Percentiles rank a stretch among this genome's conserved stretches.
Evolutionary conservation across 1,139 yeast genomes (phyloP).

Genomic region (Sugiyamaella sp.): DNA sequence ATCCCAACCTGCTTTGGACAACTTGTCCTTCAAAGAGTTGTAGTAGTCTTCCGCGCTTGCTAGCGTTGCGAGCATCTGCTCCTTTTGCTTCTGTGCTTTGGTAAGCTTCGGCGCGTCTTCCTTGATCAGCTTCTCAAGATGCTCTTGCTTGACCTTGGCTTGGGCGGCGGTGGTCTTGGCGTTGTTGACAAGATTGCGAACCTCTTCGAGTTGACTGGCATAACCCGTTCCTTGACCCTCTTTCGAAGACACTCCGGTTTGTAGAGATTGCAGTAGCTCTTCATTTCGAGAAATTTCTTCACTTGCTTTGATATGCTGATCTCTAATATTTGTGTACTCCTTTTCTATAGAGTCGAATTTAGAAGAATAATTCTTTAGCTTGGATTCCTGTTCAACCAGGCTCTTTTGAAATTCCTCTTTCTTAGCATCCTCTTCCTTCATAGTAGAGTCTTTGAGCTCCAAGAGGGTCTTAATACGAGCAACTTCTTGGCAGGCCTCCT

Average conservation of each 20-base stretch:
- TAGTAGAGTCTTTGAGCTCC: constrained; percentile 59
- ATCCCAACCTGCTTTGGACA: constrained; percentile 63
- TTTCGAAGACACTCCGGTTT: constrained; percentile 87
- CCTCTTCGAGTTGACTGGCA: constrained; percentile 68
- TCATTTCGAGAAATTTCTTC: constrained; percentile 63
- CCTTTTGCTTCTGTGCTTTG: constrained; percentile 57
- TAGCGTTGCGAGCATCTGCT: constrained; percentile 49
- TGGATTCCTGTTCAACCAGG: constrained; percentile 31
- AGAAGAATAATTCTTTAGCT: constrained; percentile 29
- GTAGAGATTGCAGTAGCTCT: constrained; percentile 77
- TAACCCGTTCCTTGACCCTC: constrained; percentile 86
- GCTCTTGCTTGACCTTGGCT: constrained; percentile 59
- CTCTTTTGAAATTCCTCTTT: constrained; percentile 32
- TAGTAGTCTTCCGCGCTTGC: constrained; percentile 49
- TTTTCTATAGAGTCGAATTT: constrained; percentile 42
- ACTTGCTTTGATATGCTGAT: constrained; percentile 50
- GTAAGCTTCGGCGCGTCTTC: constrained; percentile 56
- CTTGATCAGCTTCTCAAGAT: constrained; percentile 56
- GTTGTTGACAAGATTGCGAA: constrained; percentile 59
- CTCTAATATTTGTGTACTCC: constrained; percentile 51
- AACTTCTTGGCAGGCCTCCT: constrained; percentile 61
- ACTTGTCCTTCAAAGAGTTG: constrained; percentile 47
- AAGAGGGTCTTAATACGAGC: constrained; percentile 69
- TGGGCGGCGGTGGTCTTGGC: constrained; percentile 63
- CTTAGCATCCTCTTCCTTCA: constrained; percentile 52